Conservation (phyloP, 1,284 basidiomycete species). For the Polyporus tsugae region DNA sequence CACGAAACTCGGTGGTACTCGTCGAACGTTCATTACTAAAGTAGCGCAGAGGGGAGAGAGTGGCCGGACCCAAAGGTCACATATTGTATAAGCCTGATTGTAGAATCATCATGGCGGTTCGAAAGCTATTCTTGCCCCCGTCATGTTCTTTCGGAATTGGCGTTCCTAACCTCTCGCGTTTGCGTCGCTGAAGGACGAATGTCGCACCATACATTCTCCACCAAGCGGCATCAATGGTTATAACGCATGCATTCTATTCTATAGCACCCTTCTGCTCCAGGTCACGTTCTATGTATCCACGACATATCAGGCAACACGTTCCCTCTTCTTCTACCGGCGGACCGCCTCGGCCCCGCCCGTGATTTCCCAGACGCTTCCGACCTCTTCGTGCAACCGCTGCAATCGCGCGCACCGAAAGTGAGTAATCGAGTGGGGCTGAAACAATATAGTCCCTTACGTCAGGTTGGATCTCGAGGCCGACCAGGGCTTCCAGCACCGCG, state of each 20-base stretch:
- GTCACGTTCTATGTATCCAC: conserved; percentile 6
- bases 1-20: conserved; percentile 10
- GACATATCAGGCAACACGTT: conserved; percentile 9
- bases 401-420: conserved; percentile 12
- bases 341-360: conserved; percentile 17
- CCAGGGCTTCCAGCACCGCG: conserved; percentile 59
- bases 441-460: conserved; percentile 51
- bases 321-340: conserved; percentile 17
- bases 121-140: conserved; percentile 9
- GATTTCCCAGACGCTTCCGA: conserved; percentile 50
- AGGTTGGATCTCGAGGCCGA: conserved; percentile 43
- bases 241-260: conserved; percentile 1
- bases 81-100: background rate
- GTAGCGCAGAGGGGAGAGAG: background rate
- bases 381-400: conserved; percentile 47
- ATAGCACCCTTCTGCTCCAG: background rate
- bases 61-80: background rate
- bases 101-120: background rate
- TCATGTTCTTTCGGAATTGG: conserved; percentile 7
- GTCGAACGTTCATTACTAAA: background rate
- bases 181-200: background rate
- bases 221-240: conserved; percentile 1
- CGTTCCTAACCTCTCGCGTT: conserved; percentile 6
- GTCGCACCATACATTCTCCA: background rate
- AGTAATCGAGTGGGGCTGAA: conserved; percentile 11